These are phyloP conservation scores for Corymbia citriodora DNA, from an alignment of 441 rosid genomes.

Conservation along the genomic window DNA sequence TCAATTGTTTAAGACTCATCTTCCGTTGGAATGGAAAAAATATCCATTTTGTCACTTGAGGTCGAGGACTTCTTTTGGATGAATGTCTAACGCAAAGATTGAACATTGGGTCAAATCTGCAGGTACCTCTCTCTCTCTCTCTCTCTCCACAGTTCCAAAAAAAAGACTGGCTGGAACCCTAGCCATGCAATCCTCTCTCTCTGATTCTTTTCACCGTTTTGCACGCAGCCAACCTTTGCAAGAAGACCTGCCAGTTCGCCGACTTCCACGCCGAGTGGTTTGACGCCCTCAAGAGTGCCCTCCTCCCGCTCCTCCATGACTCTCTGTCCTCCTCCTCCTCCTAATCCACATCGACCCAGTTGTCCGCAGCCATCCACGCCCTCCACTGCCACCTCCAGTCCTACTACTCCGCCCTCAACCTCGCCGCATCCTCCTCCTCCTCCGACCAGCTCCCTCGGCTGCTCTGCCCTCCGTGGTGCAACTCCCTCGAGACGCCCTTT, in stretches of 20 bases:
- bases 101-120: background rate
- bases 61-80: no score
- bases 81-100: no score
- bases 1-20: background rate
- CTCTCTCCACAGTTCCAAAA: background rate
- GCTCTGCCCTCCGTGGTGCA: constrained; percentile 70
- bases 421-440: constrained; percentile 30
- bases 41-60: background rate
- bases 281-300: constrained; percentile 31
- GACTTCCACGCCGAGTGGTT: constrained; percentile 47
- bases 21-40: background rate
- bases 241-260: constrained; percentile 42
- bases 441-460: constrained; percentile 39
- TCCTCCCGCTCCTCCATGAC: constrained; percentile 50
- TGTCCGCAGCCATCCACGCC: constrained; percentile 42
- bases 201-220: no score
- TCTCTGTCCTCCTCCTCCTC: constrained; percentile 32
- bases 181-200: background rate
- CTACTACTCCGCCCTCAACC: constrained; percentile 66
- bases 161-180: background rate
- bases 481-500: no score
- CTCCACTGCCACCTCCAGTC: constrained; percentile 63
- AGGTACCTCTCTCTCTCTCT: background rate
- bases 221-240: constrained; percentile 13
- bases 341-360: constrained; percentile 29